Evolutionary conservation across 2,329 filamentous ascomycete genomes (phyloP), one percentile per base, ranked within the genome.

Genomic region (Penicillium sp.): DNA sequence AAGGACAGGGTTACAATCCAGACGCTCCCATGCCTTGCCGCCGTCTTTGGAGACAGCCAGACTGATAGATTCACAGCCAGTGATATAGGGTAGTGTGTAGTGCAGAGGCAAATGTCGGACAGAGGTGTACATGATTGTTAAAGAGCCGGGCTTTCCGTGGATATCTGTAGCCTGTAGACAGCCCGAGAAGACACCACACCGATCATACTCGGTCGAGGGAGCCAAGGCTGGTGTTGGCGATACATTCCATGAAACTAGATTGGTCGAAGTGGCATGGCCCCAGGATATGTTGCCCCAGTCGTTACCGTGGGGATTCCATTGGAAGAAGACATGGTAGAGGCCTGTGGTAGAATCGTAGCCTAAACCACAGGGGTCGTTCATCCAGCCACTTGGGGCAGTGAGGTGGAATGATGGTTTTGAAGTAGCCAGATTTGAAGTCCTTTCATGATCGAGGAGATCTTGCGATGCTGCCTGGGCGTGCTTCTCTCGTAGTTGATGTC

Each of bases 301-400:
- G 30, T 78, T 76, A 7, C 73, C 73, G 30, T 72, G 70, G 0
- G 77, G 78, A 61, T 80, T 81, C 73, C 78, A 80, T 68, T 81
- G 79, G 52, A 76, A 81, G 19, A 71, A 75, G 1, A 80, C 22
- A 57, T 81, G 79, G 46, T 81, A 81, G 6, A 75, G 63, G 5
- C 71, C 70, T 10, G 76, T 80, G 22, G 59, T 55, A 2, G 76
- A 71, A 51, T 81, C 77, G 57, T 78, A 80, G 22, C 75, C 74
- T 3, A 75, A 72, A 1, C 73, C 79, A 62, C 78, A 80, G 5
- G 79, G 79, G 49, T 81, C 79, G 53, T 81, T 81, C 66, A 80
- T 71, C 79, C 79, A 81, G 22, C 76, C 76, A 35, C 54, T 59
- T 7, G 75, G 73, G 1, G 78, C 72, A 26, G 69, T 70, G 5